Conservation (phyloP, 2,329 filamentous ascomycete genomes). For the Neoscytalidium dimidiatum region DNA sequence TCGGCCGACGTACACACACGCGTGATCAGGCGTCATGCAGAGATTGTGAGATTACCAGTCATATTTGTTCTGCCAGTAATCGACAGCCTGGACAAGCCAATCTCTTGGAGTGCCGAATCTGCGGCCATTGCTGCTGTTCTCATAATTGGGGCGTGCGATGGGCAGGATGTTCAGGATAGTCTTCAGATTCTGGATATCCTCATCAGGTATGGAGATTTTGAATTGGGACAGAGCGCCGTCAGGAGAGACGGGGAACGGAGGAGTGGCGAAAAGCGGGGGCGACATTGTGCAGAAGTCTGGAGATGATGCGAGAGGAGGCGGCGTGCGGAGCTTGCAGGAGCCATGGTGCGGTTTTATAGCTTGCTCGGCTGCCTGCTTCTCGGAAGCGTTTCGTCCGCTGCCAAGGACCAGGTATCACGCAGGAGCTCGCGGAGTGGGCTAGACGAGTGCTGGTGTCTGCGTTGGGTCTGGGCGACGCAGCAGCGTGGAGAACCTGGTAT, state of each 20-base stretch:
- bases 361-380: not conserved
- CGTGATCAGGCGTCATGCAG: too few relatives aligned
- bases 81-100: conserved; percentile 34
- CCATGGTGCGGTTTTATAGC: not conserved
- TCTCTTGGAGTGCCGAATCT: conserved; percentile 33
- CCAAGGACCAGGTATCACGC: too few relatives aligned
- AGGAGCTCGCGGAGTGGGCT: too few relatives aligned
- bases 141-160: conserved; percentile 33
- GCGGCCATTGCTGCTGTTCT: conserved; percentile 24
- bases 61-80: conserved; percentile 34
- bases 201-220: conserved; percentile 21
- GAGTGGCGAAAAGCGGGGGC: not conserved
- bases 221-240: not conserved
- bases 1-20: too few relatives aligned
- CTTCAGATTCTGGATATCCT: conserved; percentile 34
- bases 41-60: conserved; percentile 27
- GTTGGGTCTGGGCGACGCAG: too few relatives aligned
- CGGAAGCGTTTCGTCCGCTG: not conserved
- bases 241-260: not conserved
- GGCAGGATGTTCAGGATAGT: conserved; percentile 31
- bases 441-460: too few relatives aligned
- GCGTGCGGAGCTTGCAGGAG: not conserved
- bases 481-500: too few relatives aligned
- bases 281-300: not conserved
- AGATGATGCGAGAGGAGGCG: not conserved